A percentile compares a stretch with the other conserved stretches of the same genome.
Evolutionary conservation across 495 filamentous ascomycete species (phyloP).

Genomic region (Terfezia boudieri): DNA sequence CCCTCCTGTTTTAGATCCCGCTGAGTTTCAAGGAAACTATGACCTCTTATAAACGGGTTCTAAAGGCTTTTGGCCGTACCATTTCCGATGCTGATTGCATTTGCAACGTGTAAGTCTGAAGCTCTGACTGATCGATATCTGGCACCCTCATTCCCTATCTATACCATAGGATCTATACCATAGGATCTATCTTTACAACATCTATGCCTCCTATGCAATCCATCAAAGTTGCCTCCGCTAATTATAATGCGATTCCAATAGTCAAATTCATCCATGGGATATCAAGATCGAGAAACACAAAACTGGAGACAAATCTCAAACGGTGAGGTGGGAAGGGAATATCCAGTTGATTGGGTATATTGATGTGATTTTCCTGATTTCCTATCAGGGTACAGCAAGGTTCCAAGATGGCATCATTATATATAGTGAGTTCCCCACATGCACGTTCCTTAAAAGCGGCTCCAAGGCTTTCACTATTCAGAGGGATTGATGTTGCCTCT

Average conservation of each 20-base stretch:
- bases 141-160: too few relatives aligned
- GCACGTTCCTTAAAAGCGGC: too few relatives aligned
- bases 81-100: constrained; percentile 21
- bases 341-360: constrained; percentile 24
- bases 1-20: too few relatives aligned
- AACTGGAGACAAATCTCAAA: neutral
- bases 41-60: constrained; percentile 25
- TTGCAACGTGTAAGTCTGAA: constrained; percentile 21
- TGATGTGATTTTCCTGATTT: constrained; percentile 24
- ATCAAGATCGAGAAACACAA: constrained; percentile 21
- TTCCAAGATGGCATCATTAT: constrained; percentile 24
- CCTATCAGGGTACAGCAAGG: constrained; percentile 21
- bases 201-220: too few relatives aligned
- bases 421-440: constrained; percentile 25
- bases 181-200: too few relatives aligned
- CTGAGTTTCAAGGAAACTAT: constrained; percentile 3
- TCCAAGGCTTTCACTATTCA: too few relatives aligned
- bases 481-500: too few relatives aligned
- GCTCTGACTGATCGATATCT: too few relatives aligned
- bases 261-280: constrained; percentile 25
- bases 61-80: constrained; percentile 21
- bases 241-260: constrained; percentile 6
- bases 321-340: constrained; percentile 20
- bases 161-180: too few relatives aligned
- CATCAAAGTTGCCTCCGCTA: too few relatives aligned